Conservation (phyloP, 257 asterid genomes). For the Cordia subcordata region DNA sequence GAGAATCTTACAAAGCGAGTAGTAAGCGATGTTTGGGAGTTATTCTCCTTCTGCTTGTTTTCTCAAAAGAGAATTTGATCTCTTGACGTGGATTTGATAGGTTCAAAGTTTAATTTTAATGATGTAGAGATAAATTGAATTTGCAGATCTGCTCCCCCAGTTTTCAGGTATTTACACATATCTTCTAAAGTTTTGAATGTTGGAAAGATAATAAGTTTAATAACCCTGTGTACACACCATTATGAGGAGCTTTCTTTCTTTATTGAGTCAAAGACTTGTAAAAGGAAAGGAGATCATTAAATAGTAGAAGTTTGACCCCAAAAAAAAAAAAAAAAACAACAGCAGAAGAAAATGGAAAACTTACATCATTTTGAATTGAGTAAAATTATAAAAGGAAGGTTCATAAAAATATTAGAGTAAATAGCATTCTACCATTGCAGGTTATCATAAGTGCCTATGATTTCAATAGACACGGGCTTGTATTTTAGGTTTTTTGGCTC, state of each 20-base stretch:
- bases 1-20: constrained; percentile 24
- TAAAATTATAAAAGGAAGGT: too few relatives aligned
- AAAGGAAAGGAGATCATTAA: too few relatives aligned
- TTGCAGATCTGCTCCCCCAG: not conserved
- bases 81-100: constrained; percentile 10
- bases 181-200: not conserved
- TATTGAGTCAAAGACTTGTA: not conserved
- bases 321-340: too few relatives aligned
- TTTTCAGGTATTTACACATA: not conserved
- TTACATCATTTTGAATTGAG: too few relatives aligned
- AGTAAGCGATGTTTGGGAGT: constrained; percentile 16
- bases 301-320: not conserved
- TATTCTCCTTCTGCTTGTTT: constrained; percentile 20
- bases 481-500: too few relatives aligned
- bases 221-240: too few relatives aligned
- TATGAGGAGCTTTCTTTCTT: not conserved
- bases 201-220: not conserved
- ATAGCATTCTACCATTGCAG: too few relatives aligned
- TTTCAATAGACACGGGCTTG: too few relatives aligned
- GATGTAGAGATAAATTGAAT: too few relatives aligned
- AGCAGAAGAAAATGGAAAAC: too few relatives aligned
- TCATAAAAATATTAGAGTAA: too few relatives aligned
- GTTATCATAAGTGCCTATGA: too few relatives aligned
- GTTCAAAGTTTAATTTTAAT: constrained; percentile 19
- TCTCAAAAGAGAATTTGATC: constrained; percentile 3